These are phyloP conservation scores for Metschnikowia continentalis DNA, from an alignment of 805 yeast genomes.

Conservation along the genomic window DNA sequence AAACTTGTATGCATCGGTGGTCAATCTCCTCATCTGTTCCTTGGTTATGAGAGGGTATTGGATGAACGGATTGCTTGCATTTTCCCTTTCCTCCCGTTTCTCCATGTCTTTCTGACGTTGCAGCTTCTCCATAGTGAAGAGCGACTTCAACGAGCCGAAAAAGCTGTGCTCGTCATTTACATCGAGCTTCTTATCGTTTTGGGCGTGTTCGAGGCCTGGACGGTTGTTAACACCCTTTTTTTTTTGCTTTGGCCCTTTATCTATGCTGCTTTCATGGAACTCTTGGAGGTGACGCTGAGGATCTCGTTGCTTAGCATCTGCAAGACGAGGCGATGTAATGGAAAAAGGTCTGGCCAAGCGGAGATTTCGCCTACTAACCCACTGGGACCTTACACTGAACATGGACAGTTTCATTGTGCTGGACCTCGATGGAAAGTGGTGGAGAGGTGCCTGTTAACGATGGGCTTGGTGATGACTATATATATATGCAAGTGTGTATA, in stretches of 20 bases:
- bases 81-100: conserved; percentile 15
- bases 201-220: not conserved
- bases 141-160: conserved; percentile 3
- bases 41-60: conserved; percentile 38
- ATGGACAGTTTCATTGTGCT: not conserved
- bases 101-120: conserved; percentile 10
- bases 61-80: conserved; percentile 35
- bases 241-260: not conserved
- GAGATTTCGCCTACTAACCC: not conserved
- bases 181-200: not conserved
- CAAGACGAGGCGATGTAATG: not conserved
- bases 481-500: conserved; percentile 2
- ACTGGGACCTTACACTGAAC: not conserved
- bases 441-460: not conserved
- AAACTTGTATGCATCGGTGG: conserved; percentile 35
- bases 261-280: not conserved
- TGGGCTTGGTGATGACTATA: not conserved
- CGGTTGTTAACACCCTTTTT: too few species aligned
- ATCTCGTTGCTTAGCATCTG: not conserved
- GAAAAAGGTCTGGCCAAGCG: not conserved
- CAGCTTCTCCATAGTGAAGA: conserved; percentile 3
- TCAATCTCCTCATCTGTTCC: conserved; percentile 34
- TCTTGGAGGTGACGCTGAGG: not conserved
- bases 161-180: not conserved
- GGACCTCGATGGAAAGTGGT: not conserved